Conservation (phyloP, 305 asterid genomes). For the Rubia balearica region DNA sequence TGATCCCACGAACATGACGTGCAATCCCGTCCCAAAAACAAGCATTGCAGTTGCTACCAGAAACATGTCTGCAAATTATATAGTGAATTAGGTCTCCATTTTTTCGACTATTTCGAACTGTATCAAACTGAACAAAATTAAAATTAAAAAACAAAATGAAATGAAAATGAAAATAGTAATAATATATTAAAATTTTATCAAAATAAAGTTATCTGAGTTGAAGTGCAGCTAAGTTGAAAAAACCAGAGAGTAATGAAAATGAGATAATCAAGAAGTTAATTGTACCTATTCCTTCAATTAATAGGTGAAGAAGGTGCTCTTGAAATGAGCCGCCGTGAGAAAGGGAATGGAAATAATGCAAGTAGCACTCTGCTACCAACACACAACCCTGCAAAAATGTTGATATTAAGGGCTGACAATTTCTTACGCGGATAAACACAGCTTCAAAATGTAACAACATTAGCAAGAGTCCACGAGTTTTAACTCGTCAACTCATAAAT, state of each 20-base stretch:
- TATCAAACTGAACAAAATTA: no score
- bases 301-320: conserved; percentile 45
- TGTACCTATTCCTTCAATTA: conserved; percentile 71
- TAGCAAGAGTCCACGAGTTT: no score
- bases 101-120: no score
- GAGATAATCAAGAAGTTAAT: not conserved
- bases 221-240: no score
- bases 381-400: conserved; percentile 53
- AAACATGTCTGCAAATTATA: conserved; percentile 54
- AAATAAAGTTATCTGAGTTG: no score
- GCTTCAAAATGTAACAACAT: no score
- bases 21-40: conserved; percentile 55
- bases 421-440: no score
- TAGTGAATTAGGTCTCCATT: not conserved
- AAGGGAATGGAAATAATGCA: conserved; percentile 47
- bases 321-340: conserved; percentile 32
- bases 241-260: not conserved
- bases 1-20: conserved; percentile 62
- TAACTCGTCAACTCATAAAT: no score
- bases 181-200: no score
- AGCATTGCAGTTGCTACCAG: conserved; percentile 76
- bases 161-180: no score
- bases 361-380: conserved; percentile 41
- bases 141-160: no score
- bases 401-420: not conserved